Percentiles rank a stretch among this genome's conserved stretches.
phyloP scores from a whole-genome alignment of 202 grass and related monocot species.

The Eragrostis tef region DNA sequence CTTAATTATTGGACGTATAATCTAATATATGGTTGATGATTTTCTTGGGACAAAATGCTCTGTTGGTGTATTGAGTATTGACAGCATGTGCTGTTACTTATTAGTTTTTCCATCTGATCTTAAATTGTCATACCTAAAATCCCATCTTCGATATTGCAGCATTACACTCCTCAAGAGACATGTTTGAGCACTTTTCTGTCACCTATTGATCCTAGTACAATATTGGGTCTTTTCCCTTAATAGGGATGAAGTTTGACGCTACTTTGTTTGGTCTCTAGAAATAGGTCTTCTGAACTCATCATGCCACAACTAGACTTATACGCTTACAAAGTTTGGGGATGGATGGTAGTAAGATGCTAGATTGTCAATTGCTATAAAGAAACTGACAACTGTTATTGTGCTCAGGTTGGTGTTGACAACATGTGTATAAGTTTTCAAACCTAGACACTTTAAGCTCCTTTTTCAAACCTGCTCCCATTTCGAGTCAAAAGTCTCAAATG shows the following conservation, averaged over 20 bases:
- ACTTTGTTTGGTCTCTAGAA: slow-evolving; percentile 34
- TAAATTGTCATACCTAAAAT: slow-evolving; percentile 33
- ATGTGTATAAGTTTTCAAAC: no score
- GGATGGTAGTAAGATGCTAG: not conserved
- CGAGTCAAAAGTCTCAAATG: no score
- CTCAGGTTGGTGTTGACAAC: slow-evolving; percentile 95
- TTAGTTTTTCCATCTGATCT: slow-evolving; percentile 35
- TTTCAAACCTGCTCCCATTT: no score
- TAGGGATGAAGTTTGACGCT: slow-evolving; percentile 20
- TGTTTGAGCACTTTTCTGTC: slow-evolving; percentile 86
- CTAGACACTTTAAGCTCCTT: no score
- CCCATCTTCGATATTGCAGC: slow-evolving; percentile 65
- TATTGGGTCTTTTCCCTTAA: slow-evolving; percentile 54
- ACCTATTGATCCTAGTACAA: slow-evolving; percentile 85
- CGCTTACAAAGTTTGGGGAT: slow-evolving; percentile 10
- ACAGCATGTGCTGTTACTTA: slow-evolving; percentile 4
- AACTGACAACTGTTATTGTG: slow-evolving; percentile 41
- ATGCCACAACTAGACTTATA: slow-evolving; percentile 29
- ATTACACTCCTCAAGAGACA: slow-evolving; percentile 83
- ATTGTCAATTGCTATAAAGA: slow-evolving; percentile 24
- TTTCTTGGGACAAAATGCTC: not conserved
- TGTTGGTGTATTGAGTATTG: slow-evolving; percentile 4
- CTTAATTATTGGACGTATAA: slow-evolving; percentile 15
- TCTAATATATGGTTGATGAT: not conserved
- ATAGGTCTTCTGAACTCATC: slow-evolving; percentile 17